These are phyloP conservation scores for Inga leiocalycina DNA, from an alignment of 306 rosid species.

Conservation along the genomic window DNA sequence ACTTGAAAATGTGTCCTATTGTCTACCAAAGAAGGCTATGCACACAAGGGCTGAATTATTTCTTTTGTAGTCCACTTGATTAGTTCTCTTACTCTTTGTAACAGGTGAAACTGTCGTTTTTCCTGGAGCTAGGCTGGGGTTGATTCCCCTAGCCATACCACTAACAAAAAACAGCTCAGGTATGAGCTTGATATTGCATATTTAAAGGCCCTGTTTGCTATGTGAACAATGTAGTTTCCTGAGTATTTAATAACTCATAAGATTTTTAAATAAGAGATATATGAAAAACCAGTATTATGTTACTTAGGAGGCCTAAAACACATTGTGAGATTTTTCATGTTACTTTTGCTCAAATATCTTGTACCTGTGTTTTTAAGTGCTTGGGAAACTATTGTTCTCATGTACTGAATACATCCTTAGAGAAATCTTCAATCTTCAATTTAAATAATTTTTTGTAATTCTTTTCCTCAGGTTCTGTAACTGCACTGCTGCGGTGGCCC, in stretches of 20 bases:
- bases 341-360: neutral
- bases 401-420: neutral
- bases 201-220: neutral
- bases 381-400: neutral
- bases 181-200: constrained; percentile 31
- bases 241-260: neutral
- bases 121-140: constrained; percentile 84
- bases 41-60: constrained; percentile 3
- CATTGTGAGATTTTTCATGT: neutral
- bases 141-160: constrained; percentile 81
- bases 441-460: constrained; percentile 27
- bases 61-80: constrained; percentile 8
- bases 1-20: neutral
- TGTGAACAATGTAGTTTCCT: neutral
- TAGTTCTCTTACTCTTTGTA: constrained; percentile 13
- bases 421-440: constrained; percentile 17
- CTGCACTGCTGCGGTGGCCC: constrained; percentile 93
- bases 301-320: neutral
- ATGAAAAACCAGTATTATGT: neutral
- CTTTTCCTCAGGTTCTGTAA: constrained; percentile 61
- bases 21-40: constrained; percentile 1
- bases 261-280: neutral
- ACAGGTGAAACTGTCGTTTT: constrained; percentile 84
- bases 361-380: neutral
- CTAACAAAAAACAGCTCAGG: constrained; percentile 74